Base-by-base conservation (phyloP, 2,329 filamentous ascomycete genomes). In the Fusarium miscanthi region DNA sequence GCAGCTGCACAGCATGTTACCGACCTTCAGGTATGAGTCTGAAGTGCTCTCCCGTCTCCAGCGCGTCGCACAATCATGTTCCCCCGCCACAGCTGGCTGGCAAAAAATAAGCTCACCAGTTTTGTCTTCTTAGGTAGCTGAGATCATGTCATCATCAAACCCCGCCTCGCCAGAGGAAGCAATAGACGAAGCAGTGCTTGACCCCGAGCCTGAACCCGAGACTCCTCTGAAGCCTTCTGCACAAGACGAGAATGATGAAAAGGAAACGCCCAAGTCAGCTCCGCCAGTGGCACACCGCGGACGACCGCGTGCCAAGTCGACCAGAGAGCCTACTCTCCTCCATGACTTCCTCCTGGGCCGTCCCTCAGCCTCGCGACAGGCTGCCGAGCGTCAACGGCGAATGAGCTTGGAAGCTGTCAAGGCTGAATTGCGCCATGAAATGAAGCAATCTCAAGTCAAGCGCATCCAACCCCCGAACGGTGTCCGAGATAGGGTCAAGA, bases 401-500 rank as follows among this genome's bases (percentile, higher is more conserved):
- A 87, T 88, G 81, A 89, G 87, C 75, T 80, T 90, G 74, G 87
- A 92, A 81, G 79, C 87, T 68, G 84, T 89, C 76, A 87, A 92
- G 83, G 85, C 86, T 38, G 84, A 85, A 72, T 61, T 85, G 63
- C 80, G 82, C 27, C 81, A 83, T 42, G 87, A 89, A 74, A 89
- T 89, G 87, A 87, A 87, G 58, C 84, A 90, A 73, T 88, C 84
- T 11, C 81, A 86, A n/a, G 88, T 87, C 58, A 86, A 82, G 79
- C 90, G 84, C 81, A 85, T 89, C 74, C 90, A 84, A 82, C 88
- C 84, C 77, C 92, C 89, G 0, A 87, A 88, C 7, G 89, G 89
- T n/a, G 92, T 97, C 52, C 89, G 89, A 70, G 92, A 93, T 74
- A 91, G 94, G 77, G 93, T 97, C 59, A 92, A 91, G 75, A 88